Base-by-base conservation (phyloP, 176 grass and related monocot species). In the Aegilops umbellulata region DNA sequence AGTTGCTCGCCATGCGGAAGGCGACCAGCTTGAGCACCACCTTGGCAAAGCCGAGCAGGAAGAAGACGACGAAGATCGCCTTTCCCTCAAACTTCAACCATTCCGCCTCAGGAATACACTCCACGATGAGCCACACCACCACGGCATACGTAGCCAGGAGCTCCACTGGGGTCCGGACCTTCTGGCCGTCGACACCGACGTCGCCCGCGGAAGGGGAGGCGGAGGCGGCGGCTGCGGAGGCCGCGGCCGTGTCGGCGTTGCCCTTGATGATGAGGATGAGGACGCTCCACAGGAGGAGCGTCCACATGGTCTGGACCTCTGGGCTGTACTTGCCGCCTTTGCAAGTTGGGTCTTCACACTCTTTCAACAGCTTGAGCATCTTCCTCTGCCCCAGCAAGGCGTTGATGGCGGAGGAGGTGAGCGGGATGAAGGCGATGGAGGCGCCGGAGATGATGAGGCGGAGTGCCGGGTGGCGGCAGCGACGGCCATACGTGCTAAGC, bases 11-110 rank as follows among this genome's bases (percentile, higher is more conserved):
- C 9, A 4, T 2, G 10, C 12, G 47, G 7, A 26, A 81, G 23
- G 77, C 82, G 10, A 14, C 25, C 20, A 85, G 24, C 14, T 85
- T 76, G 20, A 89, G 77, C 69, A 6, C 19, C 31, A 71, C 5
- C 77, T 74, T 89, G 34, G 46, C 47, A 14, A 76, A 16, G 25
- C 82, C 82, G 35, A 89, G 77, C 2, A n/a, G 34, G 10, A 26
- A 32, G 87, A 85, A 85, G 1, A 27, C 44, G 76, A 80, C 0
- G 76, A 89, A 89, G 13, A 84, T 13, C 5, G 12, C 20, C 4
- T 0, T 53, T 4, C 5, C 69, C 0, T 1, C 0, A 1, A 1
- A 0, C 1, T 6, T 1, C 16, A 80, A 0, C 82, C 87, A 89
- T 0, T 0, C 0, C 0, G 42, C 82, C 4, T 31, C 3, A 0